These are phyloP conservation scores for Andrographis paniculata DNA, from an alignment of 305 asterid genomes.

Conservation along the genomic window DNA sequence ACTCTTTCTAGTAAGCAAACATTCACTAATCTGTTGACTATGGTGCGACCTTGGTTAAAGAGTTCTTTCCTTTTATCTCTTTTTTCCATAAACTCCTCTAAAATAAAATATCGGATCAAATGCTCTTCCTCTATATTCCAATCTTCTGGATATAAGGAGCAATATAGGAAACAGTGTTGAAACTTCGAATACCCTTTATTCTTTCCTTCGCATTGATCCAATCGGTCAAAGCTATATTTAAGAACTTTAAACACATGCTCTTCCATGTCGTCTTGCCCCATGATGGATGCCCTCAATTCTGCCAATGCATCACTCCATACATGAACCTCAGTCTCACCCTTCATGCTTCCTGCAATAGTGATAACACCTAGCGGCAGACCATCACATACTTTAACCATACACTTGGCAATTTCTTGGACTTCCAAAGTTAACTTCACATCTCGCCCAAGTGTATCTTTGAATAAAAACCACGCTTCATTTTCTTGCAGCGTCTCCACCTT, in stretches of 20 bases:
- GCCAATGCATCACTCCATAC: conserved; percentile 7
- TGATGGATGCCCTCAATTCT: no score
- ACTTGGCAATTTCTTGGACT: conserved; percentile 5
- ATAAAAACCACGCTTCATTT: conserved; percentile 7
- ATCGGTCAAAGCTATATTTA: conserved; percentile 2
- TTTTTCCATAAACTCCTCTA: conserved; percentile 1
- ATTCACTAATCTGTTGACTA: conserved; percentile 2
- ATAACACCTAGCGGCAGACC: no score
- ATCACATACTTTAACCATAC: background rate
- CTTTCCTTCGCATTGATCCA: background rate
- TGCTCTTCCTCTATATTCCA: background rate
- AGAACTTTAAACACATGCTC: conserved; percentile 3
- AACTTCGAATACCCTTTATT: background rate
- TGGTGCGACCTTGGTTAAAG: background rate
- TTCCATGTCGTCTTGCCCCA: background rate
- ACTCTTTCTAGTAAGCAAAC: conserved; percentile 2
- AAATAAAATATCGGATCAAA: background rate
- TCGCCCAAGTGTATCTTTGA: conserved; percentile 1
- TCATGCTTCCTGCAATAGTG: background rate
- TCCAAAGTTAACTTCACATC: background rate
- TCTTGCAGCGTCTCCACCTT: background rate
- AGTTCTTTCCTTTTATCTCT: background rate
- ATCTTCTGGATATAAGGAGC: conserved; percentile 12
- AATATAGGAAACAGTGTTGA: conserved; percentile 9
- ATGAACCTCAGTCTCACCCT: background rate